These are phyloP conservation scores for Lachancea sp. DNA, from an alignment of 805 yeast species.

Conservation along the genomic window DNA sequence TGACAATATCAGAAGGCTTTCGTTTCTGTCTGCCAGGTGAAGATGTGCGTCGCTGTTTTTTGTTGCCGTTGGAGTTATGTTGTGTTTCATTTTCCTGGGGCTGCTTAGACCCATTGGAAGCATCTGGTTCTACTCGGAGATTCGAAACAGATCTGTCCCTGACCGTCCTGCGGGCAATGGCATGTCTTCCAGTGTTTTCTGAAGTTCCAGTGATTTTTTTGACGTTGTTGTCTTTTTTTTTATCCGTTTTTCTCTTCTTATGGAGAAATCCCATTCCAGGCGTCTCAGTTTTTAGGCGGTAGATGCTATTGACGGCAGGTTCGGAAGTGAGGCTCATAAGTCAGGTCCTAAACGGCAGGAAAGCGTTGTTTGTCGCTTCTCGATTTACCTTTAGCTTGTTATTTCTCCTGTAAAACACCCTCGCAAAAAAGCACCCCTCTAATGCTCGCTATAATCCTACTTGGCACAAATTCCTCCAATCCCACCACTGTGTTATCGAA, in stretches of 20 bases:
- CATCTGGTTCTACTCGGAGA: slow-evolving; percentile 1
- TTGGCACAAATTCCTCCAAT: too few relatives aligned
- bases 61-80: slow-evolving; percentile 13
- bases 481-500: too few relatives aligned
- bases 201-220: not conserved
- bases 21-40: not conserved
- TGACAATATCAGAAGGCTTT: slow-evolving; percentile 3
- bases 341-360: not conserved
- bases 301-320: not conserved
- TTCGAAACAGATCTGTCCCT: slow-evolving; percentile 7
- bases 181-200: slow-evolving; percentile 6
- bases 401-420: too few relatives aligned
- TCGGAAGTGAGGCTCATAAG: not conserved
- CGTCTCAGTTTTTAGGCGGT: not conserved
- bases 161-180: slow-evolving; percentile 5
- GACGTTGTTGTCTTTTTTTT: not conserved
- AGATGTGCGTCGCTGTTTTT: slow-evolving; percentile 7
- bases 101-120: not conserved
- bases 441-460: too few relatives aligned
- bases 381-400: too few relatives aligned
- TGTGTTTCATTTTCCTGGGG: not conserved
- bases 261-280: slow-evolving; percentile 3
- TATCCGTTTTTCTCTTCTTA: slow-evolving; percentile 1
- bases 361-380: too few relatives aligned
- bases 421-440: too few relatives aligned